phyloP scores from a whole-genome alignment of 768 basidiomycete genomes.

The Naganishia vaughanmartiniae region DNA sequence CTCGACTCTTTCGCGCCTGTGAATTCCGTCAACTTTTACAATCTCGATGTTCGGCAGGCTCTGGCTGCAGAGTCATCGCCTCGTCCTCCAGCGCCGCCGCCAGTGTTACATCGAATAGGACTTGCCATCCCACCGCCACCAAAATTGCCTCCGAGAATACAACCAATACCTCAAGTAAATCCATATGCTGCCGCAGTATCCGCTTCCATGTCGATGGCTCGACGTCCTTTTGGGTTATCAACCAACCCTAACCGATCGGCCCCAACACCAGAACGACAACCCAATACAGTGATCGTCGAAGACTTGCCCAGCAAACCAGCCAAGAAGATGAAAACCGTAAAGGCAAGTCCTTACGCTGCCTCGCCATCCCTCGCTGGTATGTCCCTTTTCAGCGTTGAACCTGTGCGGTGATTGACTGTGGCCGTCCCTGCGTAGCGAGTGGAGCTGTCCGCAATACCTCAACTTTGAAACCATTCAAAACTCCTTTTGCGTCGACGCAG shows the following conservation, averaged over 20 bases:
- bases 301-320: conserved; percentile 11
- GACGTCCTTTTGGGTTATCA: conserved; percentile 5
- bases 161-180: conserved; percentile 10
- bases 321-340: conserved; percentile 22
- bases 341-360: conserved; percentile 23
- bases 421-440: not conserved
- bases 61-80: not conserved
- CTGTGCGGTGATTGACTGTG: not conserved
- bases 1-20: conserved; percentile 18
- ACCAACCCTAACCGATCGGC: conserved; percentile 1
- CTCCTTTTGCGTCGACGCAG: conserved; percentile 6
- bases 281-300: not conserved
- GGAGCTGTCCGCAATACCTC: not conserved
- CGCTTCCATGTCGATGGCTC: not conserved
- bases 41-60: conserved; percentile 11
- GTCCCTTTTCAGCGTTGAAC: not conserved
- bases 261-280: not conserved
- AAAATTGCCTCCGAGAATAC: not conserved
- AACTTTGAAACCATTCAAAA: conserved; percentile 5
- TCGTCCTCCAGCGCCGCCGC: not conserved
- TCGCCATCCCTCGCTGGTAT: conserved; percentile 21
- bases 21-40: conserved; percentile 26
- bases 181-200: conserved; percentile 20
- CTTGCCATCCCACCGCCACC: not conserved
- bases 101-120: not conserved